Evolutionary conservation across 2,329 filamentous ascomycete genomes (phyloP).

Genomic region (Cercospora janseana): DNA sequence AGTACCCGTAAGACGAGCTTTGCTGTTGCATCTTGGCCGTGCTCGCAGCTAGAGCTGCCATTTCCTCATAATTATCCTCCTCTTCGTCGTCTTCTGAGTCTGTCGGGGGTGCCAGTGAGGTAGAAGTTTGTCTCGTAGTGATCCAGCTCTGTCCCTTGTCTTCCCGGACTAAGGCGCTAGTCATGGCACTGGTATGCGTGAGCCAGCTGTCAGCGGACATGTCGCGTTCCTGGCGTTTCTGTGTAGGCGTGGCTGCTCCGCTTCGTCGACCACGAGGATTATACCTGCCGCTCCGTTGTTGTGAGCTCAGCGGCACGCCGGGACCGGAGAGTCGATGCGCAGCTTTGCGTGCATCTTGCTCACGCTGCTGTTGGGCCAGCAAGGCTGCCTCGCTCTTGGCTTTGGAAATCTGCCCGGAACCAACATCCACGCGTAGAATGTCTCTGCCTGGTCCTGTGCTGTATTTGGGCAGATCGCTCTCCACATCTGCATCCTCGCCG

Average conservation of each 20-base stretch:
- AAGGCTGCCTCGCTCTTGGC: constrained; percentile 49
- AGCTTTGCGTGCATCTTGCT: constrained; percentile 9
- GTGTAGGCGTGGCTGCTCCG: constrained; percentile 21
- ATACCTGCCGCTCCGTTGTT: constrained; percentile 13
- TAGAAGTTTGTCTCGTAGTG: constrained; percentile 46
- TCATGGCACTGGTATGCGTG: constrained; percentile 56
- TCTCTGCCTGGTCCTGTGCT: constrained; percentile 2
- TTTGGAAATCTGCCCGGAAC: constrained; percentile 41
- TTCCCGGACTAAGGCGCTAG: constrained; percentile 57
- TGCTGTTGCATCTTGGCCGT: constrained; percentile 22
- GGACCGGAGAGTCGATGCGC: constrained; percentile 22
- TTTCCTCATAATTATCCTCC: constrained; percentile 37
- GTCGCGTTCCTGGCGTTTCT: constrained; percentile 7
- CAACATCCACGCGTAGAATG: constrained; percentile 19
- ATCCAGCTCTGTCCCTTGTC: constrained; percentile 64
- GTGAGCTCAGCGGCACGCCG: constrained; percentile 22
- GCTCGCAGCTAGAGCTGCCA: constrained; percentile 34
- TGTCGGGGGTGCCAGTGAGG: constrained; percentile 45
- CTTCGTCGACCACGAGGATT: constrained; percentile 13
- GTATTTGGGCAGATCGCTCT: constrained; percentile 5
- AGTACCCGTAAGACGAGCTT: neutral
- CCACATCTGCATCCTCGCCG: constrained; percentile 17
- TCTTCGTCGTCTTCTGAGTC: constrained; percentile 31
- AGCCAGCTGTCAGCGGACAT: constrained; percentile 54
- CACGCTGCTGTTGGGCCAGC: constrained; percentile 31